Base-by-base conservation (phyloP, 306 rosid species). In the Begonia fuchsioides region DNA sequence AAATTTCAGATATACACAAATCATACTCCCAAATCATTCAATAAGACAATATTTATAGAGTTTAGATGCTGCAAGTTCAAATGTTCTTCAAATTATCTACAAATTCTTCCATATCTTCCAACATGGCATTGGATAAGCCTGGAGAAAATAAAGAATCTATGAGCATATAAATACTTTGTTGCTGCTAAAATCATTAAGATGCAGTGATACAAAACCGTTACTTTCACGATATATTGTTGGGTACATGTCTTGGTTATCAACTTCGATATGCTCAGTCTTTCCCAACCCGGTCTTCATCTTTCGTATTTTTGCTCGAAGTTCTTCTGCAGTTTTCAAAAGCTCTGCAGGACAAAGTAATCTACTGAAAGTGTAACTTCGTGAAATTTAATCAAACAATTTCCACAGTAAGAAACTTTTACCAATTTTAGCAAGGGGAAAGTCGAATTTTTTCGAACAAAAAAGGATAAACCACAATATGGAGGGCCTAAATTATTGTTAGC, bases 101-200 rank as follows among this genome's bases (percentile, higher is more conserved):
- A 57, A 68, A 41, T 32, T 50, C 64, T 62, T 45, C 49, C 53
- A 77, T 72, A 43, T 71, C 77, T 43, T 67, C 93, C 63, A 69
- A 54, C 39, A 50, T 72, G 19, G 50, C 55, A 52, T 58, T 70
- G 38, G 76, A 58, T 66, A 83, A 60, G 58, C 93, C 94, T 87
- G 79, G 62, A 57, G 71, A 41, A 56, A n/a, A 60, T 44, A 48
- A 16, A 54, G 32, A 17, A 39, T 47, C 38, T 38, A 58, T 12
- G 32, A 58, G 43, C 32, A 41, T 40, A 19, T 13, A 47, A 17
- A 39, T 13, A 10, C 17, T 2, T 18, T 12, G 13, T 18, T 12
- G 39, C 39, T 46, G 49, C 32, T 9, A 49, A 5, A 18, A 49
- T 39, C 1, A 26, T 50, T 12, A 32, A 10, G 11, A 19, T 38